phyloP scores from a whole-genome alignment of 1,284 basidiomycete genomes.

The Boletus smithii region DNA sequence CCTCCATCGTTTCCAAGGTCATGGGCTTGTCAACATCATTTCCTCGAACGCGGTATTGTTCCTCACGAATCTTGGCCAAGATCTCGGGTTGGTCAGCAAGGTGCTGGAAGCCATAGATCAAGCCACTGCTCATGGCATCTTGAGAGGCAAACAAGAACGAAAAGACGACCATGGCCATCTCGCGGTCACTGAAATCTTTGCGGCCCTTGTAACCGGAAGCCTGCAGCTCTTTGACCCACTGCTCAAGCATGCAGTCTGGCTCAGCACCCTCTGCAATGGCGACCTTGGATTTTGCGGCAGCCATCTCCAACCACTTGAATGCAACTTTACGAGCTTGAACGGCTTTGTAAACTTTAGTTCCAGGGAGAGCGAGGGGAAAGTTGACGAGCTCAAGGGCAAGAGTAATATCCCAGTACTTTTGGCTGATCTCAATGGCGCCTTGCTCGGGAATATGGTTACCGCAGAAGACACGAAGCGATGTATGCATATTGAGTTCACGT shows the following conservation, averaged over 20 bases:
- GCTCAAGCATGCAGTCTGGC: constrained; percentile 88
- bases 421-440: constrained; percentile 78
- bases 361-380: constrained; percentile 94
- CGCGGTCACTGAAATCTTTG: constrained; percentile 87
- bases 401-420: constrained; percentile 97
- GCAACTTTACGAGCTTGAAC: constrained; percentile 91
- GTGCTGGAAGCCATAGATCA: constrained; percentile 96
- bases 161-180: constrained; percentile 96
- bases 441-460: constrained; percentile 84
- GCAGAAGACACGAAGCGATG: constrained; percentile 93
- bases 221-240: constrained; percentile 82
- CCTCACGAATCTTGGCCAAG: constrained; percentile 85
- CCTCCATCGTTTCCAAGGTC: constrained; percentile 85
- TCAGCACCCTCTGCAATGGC: constrained; percentile 82
- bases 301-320: constrained; percentile 79
- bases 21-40: constrained; percentile 80
- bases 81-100: constrained; percentile 90
- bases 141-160: constrained; percentile 98
- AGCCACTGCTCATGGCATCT: constrained; percentile 94
- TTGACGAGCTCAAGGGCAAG: constrained; percentile 96
- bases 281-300: constrained; percentile 79
- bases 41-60: constrained; percentile 83
- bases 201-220: constrained; percentile 73
- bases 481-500: constrained; percentile 96
- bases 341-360: constrained; percentile 95